Base-by-base conservation (phyloP, 1,284 basidiomycete species). In the Malassezia obtusa region DNA sequence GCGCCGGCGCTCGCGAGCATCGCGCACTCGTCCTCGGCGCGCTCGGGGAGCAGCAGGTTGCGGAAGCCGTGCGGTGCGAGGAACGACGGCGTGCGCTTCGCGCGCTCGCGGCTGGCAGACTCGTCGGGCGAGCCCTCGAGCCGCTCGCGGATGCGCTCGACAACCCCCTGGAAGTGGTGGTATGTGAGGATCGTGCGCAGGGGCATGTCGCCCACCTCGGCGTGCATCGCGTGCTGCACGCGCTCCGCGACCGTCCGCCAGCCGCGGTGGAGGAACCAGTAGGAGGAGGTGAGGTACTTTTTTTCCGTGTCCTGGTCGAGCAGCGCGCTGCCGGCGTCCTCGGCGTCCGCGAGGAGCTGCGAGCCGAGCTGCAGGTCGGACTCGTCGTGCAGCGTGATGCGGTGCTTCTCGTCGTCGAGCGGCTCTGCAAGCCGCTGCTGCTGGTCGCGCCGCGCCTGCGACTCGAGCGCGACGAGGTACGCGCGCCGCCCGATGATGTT, bases 241-340 rank as follows among this genome's bases (percentile, higher is more conserved):
- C 84, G 77, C 59, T 84, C 82, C 1, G 82, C 82, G 0, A 91
- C 79, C 50, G 84, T 82, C 63, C 84, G 84, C 87, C 89, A 91
- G 0, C 89, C 89, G 3, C 86, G 83, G 65, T 92, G 84, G 50
- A 92, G 70, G 43, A 91, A 79, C 87, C 88, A 91, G 86, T 88
- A 92, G 46, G 83, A 86, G 59, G 90, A 80, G 0, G 86, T 89
- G 52, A 92, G 77, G 67, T 83, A 91, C 66, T 83, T 83, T 58
- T 80, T 77, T 74, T 90, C 86, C 1, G 82, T 81, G 48, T 83
- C 81, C 33, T 83, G 60, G 25, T 58, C 59, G 4, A 71, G 52
- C 12, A 59, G 61, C 4, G 22, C 35, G 30, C 30, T 32, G 26
- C 22, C 31, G 11, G 28, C 31, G 25, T 24, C 49, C 5, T 38